Base-by-base conservation (phyloP, 73 alveolate genomes). In the Stentor roeselii region DNA sequence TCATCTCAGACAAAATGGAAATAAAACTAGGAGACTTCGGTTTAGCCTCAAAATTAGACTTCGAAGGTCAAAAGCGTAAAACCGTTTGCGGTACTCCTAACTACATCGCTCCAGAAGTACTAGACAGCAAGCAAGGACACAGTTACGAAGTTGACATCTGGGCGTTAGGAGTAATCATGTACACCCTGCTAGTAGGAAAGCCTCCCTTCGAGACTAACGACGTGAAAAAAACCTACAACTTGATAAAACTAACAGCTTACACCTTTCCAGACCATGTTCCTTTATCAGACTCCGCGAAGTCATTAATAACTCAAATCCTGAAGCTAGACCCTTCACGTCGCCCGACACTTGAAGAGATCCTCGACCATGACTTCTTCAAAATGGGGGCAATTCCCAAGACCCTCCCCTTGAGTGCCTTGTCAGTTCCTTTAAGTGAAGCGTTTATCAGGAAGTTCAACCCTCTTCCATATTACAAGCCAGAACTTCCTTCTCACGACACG, bases 171-270 rank as follows among this genome's bases (percentile, higher is more conserved):
- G 91, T 94, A 58, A 95, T 95, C 35, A 86, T 92, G 3, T 95
- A 94, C 82, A 90, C 96, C 74, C 82, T 95, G 75, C 60, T 95
- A 32, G 82, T 90, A 4, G 98, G 99, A 6, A 91, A 83, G 59
- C 98, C 98, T 41, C 99, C 99, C 27, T 95, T 94, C 86, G 97
- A 95, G 85, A 89, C 98, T 37, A 86, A 75, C 36, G 96, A 95
- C 86, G 96, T 95, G 3, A 94, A 92, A 82, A 89, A 92, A 30
- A 94, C 97, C 30, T 95, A 93, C 76, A 86, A 87, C 31, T 87
- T 84, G 82, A 94, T 95, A 32, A 92, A 90, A 82, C 76, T 61
- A 42, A 90, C 84, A 75, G 83, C 90, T 14, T 95, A 86, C 78
- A 37, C 92, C 3, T 93, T 92, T 59, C 97, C 95, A 27, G 98